Percentiles rank a stretch among this genome's conserved stretches.
Conservation (phyloP, 768 basidiomycete species). For the Hericium erinaceus region DNA sequence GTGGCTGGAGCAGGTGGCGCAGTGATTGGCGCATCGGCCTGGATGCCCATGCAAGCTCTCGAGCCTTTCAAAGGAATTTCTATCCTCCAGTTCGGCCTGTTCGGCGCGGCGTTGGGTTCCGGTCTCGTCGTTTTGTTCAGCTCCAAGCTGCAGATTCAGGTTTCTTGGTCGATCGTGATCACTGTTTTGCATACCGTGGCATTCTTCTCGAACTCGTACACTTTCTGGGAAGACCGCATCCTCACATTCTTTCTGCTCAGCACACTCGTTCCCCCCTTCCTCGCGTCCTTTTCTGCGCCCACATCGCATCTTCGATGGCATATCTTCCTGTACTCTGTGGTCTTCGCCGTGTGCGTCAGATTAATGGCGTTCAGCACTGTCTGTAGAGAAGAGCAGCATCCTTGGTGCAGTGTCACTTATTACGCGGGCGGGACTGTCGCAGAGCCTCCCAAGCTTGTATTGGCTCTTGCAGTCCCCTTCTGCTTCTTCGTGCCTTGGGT, state of each 20-base stretch:
- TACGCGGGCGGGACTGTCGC: constrained; percentile 66
- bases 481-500: constrained; percentile 49
- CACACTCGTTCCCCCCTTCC: constrained; percentile 49
- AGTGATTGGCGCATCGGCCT: background rate
- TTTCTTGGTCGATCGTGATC: constrained; percentile 29
- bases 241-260: constrained; percentile 65
- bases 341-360: constrained; percentile 62
- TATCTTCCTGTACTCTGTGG: constrained; percentile 60
- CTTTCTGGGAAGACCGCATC: constrained; percentile 93
- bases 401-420: constrained; percentile 85
- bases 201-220: constrained; percentile 92
- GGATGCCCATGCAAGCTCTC: background rate
- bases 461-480: constrained; percentile 47
- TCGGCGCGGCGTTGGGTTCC: constrained; percentile 26
- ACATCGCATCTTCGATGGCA: constrained; percentile 60
- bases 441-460: constrained; percentile 49
- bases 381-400: constrained; percentile 91
- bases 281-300: constrained; percentile 60
- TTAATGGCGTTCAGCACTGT: constrained; percentile 77
- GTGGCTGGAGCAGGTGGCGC: constrained; percentile 1
- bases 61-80: constrained; percentile 16
- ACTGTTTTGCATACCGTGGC: constrained; percentile 61
- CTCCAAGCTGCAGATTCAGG: constrained; percentile 11
- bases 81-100: constrained; percentile 3
- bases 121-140: constrained; percentile 20